These are phyloP conservation scores for Hymenoscyphus albidus DNA, from an alignment of 2,329 filamentous ascomycete genomes.

Conservation along the genomic window DNA sequence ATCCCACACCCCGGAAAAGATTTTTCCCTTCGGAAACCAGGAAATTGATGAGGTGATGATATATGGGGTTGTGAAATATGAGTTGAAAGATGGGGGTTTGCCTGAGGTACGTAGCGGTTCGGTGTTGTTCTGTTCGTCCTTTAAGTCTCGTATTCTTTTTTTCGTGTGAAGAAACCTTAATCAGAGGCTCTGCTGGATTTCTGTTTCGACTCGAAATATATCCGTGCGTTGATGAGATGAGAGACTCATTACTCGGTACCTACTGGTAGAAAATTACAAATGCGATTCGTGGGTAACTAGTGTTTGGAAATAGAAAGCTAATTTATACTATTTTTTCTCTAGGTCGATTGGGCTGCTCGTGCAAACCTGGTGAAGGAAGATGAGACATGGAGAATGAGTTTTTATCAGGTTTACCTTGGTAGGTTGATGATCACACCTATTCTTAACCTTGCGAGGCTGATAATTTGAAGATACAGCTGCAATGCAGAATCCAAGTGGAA, in stretches of 20 bases:
- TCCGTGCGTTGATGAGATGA: too few species aligned
- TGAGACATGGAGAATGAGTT: conserved; percentile 29
- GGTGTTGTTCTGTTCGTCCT: conserved; percentile 11
- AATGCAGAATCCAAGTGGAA: conserved; percentile 23
- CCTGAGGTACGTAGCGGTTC: conserved; percentile 13
- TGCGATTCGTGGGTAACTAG: background rate
- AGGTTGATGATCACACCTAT: conserved; percentile 9
- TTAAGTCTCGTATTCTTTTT: background rate
- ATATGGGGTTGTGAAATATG: conserved; percentile 50
- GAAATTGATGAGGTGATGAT: conserved; percentile 49
- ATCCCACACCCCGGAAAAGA: conserved; percentile 43
- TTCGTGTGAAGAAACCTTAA: too few species aligned
- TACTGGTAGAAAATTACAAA: too few species aligned
- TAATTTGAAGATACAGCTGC: conserved; percentile 22
- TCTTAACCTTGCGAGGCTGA: background rate
- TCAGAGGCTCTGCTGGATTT: too few species aligned
- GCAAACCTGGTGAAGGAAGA: conserved; percentile 28
- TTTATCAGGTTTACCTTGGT: conserved; percentile 33
- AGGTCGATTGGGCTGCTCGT: conserved; percentile 31
- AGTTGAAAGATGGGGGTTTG: conserved; percentile 45
- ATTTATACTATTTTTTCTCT: background rate
- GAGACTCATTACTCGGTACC: too few species aligned
- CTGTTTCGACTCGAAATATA: background rate
- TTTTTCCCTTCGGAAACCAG: conserved; percentile 47
- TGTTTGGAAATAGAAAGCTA: background rate